Conservation (phyloP, 2,329 filamentous ascomycete species). For the Elsinoe perseae region DNA sequence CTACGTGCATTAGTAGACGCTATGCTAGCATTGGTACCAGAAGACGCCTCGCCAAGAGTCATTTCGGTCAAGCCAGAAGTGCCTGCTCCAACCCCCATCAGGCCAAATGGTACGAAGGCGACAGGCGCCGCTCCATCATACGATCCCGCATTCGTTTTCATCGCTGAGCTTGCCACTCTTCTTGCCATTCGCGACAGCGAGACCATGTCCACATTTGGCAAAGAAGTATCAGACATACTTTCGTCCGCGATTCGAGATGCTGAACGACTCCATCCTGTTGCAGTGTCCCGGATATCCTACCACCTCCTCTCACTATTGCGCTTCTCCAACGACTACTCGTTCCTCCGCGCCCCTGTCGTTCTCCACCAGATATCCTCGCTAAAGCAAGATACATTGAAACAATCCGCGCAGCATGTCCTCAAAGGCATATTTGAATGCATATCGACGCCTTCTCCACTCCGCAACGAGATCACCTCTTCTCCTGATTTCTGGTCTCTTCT, state of each 20-base stretch:
- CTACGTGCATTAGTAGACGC: constrained; percentile 60
- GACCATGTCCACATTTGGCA: constrained; percentile 65
- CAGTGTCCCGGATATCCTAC: constrained; percentile 74
- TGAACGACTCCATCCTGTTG: constrained; percentile 69
- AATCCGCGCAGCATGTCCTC: constrained; percentile 66
- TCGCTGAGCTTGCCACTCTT: constrained; percentile 84
- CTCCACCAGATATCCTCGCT: constrained; percentile 88
- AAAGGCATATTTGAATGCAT: constrained; percentile 76
- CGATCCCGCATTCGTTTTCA: constrained; percentile 77
- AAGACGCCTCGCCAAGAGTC: constrained; percentile 70
- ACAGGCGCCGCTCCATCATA: constrained; percentile 57
- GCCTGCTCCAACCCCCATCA: constrained; percentile 51
- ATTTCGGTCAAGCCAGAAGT: constrained; percentile 87
- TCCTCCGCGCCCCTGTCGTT: constrained; percentile 83
- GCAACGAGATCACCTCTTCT: constrained; percentile 89
- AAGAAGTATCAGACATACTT: constrained; percentile 70
- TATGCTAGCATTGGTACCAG: constrained; percentile 75
- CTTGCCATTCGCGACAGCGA: constrained; percentile 68
- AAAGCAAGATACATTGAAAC: constrained; percentile 66
- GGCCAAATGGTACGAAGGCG: constrained; percentile 52
- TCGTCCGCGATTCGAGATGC: constrained; percentile 75
- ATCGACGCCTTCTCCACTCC: constrained; percentile 64
- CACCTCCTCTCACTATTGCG: constrained; percentile 78
- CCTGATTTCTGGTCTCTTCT: constrained; percentile 96
- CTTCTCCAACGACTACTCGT: constrained; percentile 82